Base-by-base conservation (phyloP, 2,329 filamentous ascomycete species). In the Trichoderma brevicompactum region DNA sequence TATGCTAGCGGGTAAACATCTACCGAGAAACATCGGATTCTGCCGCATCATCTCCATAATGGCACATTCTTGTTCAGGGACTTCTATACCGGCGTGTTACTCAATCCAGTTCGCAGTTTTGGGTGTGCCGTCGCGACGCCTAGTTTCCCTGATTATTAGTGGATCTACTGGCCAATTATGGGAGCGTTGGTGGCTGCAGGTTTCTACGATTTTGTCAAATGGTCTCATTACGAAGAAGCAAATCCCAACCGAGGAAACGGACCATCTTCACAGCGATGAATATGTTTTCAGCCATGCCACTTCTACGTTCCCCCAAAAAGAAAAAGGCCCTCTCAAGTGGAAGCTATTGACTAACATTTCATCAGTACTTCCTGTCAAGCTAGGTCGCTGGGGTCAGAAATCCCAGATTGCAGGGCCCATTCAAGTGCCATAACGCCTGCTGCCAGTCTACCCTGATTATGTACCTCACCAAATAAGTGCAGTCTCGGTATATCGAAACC, bases 171-270 rank as follows among this genome's bases (percentile, higher is more conserved):
- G 50, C 50, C 50, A 5, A 38, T 19, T 36, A 53, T 53, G 50
- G 50, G 50, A 5, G 32, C 50, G 38, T 28, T 7, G n/a, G 4
- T 53, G 7, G 50, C 50, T 53, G 50, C 50, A 12, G 50, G 50
- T 19, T 53, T 53, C 50, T 53, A 53, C 50, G 15, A n/a, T 36
- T 53, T 53, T 53, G 32, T 53, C 50, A 53, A 53, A 32, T 53
- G 34, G 50, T 53, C 50, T 36, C 50, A 53, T 53, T 53, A 53
- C 12, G 50, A 53, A 53, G 50, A 53, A 36, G 50, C 15, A 32
- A 53, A 53, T 12, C 50, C 50, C 32, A 36, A 53, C 7, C 50
- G 50, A 53, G 32, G 50, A 36, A 7, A 53, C 50, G 9, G 50
- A 53, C 50, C 12, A 53, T 38, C 15, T 15, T 12, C n/a, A 23